Conservation (phyloP, 2,329 filamentous ascomycete species). For the Phialocephala subalpina region DNA sequence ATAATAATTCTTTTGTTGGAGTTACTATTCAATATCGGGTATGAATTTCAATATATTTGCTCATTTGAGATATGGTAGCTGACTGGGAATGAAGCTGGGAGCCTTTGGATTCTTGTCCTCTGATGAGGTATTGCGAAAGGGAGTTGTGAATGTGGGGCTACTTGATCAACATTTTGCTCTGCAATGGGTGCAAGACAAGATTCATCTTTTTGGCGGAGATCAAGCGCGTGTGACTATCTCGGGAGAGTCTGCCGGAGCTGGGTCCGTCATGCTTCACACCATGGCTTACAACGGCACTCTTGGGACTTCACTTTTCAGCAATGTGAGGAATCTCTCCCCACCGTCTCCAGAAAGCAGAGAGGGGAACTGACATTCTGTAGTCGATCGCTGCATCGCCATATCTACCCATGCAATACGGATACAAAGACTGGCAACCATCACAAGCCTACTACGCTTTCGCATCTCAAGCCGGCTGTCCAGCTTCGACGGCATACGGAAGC, state of each 20-base stretch:
- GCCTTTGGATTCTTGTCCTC: constrained; percentile 45
- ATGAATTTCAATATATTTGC: constrained; percentile 16
- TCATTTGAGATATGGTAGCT: constrained; percentile 11
- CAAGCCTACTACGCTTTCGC: background rate
- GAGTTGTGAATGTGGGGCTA: constrained; percentile 52
- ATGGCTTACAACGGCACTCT: constrained; percentile 1
- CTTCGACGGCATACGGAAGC: background rate
- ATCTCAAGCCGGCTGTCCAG: background rate
- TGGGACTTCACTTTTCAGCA: constrained; percentile 1
- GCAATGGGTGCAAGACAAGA: constrained; percentile 50
- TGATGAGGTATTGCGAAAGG: constrained; percentile 43
- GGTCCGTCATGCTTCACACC: background rate
- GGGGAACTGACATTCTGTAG: background rate
- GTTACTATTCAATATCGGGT: background rate
- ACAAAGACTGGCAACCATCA: background rate
- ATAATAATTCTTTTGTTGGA: constrained; percentile 44
- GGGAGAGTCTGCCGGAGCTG: constrained; percentile 57
- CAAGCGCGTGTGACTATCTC: constrained; percentile 54
- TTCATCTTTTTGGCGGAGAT: constrained; percentile 52
- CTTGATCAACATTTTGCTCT: constrained; percentile 52
- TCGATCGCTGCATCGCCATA: background rate
- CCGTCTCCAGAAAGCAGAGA: background rate
- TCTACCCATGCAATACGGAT: background rate
- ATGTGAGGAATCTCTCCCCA: background rate
- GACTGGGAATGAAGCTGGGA: background rate